phyloP scores from a whole-genome alignment of 306 rosid species.

The Cercis canadensis region DNA sequence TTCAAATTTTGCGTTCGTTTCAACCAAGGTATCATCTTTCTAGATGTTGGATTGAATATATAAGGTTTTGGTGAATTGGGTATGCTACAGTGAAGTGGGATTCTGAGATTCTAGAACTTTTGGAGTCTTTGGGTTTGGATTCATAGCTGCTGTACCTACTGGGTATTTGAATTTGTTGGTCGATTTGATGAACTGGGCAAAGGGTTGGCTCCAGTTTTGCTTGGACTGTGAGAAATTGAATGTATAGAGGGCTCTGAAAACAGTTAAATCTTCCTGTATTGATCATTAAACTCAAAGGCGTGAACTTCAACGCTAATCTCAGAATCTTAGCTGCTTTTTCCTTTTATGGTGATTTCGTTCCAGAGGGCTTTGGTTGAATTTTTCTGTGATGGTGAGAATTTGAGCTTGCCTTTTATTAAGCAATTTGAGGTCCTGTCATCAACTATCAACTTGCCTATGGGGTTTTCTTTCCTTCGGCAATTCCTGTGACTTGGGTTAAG shows the following conservation, averaged over 20 bases:
- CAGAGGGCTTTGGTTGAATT: not conserved
- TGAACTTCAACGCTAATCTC: not conserved
- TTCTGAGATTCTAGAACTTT: conserved; percentile 29
- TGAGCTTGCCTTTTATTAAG: conserved; percentile 28
- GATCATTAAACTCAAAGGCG: not conserved
- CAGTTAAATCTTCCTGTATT: not conserved
- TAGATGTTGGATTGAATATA: not conserved
- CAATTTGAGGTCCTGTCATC: conserved; percentile 14
- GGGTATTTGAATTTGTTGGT: conserved; percentile 32
- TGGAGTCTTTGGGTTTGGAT: conserved; percentile 30
- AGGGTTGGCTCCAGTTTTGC: conserved; percentile 34
- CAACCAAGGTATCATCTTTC: conserved; percentile 19
- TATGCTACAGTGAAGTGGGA: not conserved
- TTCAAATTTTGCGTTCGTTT: conserved; percentile 8
- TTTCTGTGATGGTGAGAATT: conserved; percentile 13
- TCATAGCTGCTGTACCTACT: conserved; percentile 20
- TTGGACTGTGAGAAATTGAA: conserved; percentile 32
- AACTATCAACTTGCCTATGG: not conserved
- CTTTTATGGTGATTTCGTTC: conserved; percentile 21
- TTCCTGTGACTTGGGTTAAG: conserved; percentile 40
- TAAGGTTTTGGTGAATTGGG: conserved; percentile 31
- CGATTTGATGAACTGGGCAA: conserved; percentile 35
- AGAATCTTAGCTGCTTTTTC: conserved; percentile 22
- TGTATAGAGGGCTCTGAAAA: conserved; percentile 5
- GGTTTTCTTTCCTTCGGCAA: not conserved